These are phyloP conservation scores for Phialophora chinensis DNA, from an alignment of 2,329 filamentous ascomycete species.

Conservation along the genomic window DNA sequence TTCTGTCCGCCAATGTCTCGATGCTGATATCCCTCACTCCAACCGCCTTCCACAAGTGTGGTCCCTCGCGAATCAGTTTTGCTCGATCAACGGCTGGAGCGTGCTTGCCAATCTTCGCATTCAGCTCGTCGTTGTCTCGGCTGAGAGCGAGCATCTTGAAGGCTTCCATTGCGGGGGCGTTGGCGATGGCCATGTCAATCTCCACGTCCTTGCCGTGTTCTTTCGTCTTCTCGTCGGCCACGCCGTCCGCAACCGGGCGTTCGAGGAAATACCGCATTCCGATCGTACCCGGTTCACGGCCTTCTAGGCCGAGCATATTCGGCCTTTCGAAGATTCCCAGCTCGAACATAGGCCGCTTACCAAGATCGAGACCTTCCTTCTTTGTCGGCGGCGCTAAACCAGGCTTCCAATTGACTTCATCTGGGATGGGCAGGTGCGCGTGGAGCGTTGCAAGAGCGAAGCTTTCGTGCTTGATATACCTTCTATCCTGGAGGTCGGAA, in stretches of 20 bases:
- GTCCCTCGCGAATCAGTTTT: slow-evolving; percentile 47
- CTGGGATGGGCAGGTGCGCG: slow-evolving; percentile 52
- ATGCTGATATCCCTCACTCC: slow-evolving; percentile 49
- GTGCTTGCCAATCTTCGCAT: slow-evolving; percentile 47
- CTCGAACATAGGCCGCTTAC: slow-evolving; percentile 50
- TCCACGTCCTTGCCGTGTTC: slow-evolving; percentile 37
- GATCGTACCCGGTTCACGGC: slow-evolving; percentile 54
- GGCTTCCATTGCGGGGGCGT: slow-evolving; percentile 42
- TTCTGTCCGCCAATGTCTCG: slow-evolving; percentile 44
- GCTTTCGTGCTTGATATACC: slow-evolving; percentile 48
- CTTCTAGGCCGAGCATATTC: slow-evolving; percentile 55
- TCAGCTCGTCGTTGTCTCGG: slow-evolving; percentile 41
- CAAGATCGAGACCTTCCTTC: slow-evolving; percentile 34
- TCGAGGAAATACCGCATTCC: slow-evolving; percentile 57
- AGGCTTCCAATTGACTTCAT: slow-evolving; percentile 44
- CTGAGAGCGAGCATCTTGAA: slow-evolving; percentile 45
- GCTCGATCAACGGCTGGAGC: slow-evolving; percentile 47
- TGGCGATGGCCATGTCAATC: slow-evolving; percentile 35
- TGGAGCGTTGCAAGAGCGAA: slow-evolving; percentile 52
- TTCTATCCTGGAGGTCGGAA: slow-evolving; percentile 50
- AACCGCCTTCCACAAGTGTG: slow-evolving; percentile 49
- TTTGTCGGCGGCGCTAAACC: slow-evolving; percentile 22
- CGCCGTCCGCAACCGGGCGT: slow-evolving; percentile 50
- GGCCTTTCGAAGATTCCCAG: slow-evolving; percentile 55
- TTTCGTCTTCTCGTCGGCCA: slow-evolving; percentile 35